Base-by-base conservation (phyloP, 2,329 filamentous ascomycete species). In the Aschersonia sp. region DNA sequence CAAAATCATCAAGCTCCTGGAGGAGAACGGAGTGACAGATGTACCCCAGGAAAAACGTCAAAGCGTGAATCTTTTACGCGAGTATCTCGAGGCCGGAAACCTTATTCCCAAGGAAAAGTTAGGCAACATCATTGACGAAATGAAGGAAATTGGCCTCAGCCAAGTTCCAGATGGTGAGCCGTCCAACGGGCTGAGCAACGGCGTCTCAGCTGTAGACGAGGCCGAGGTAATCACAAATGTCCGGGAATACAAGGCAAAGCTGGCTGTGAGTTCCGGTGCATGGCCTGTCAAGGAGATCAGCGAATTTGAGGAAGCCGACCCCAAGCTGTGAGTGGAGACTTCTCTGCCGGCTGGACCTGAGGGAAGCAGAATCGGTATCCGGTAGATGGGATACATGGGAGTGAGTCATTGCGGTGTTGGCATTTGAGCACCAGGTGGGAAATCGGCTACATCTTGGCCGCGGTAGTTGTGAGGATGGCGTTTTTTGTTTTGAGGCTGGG, bases 221-320 rank as follows among this genome's bases (percentile, higher is more conserved):
- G 62, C 81, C 1, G 65, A 73, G 14, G 67, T 83, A 46, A 88
- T 97, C 56, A 79, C 78, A 44, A 86, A 94, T 59, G 83, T 95
- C 4, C 75, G 83, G 51, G 74, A 77, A 32, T 96, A 83, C 75
- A 94, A 92, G 72, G 80, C 85, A 1, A 72, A 78, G 11, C 70
- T 96, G 56, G 69, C 76, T 50, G 75, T 87, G 31, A 92, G 81
- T 53, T 72, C 76, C 29, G 90, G 86, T 1, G 79, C 88, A 2
- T 73, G 73, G 51, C 78, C 89, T 0, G 77, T 85, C 32, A 81
- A 76, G 58, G 83, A 92, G 54, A 64, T 97, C 48, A 83, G 74
- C 52, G 85, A 88, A 58, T 97, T 90, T 63, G 85, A 95, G 61
- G 90, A 96, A 50, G 71, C 82, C 50, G 87, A 86, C 53, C 68